Evolutionary conservation across 2,329 filamentous ascomycete species (phyloP), one percentile per base, ranked within the genome.

Genomic region (Pseudocercospora fijiensis): DNA sequence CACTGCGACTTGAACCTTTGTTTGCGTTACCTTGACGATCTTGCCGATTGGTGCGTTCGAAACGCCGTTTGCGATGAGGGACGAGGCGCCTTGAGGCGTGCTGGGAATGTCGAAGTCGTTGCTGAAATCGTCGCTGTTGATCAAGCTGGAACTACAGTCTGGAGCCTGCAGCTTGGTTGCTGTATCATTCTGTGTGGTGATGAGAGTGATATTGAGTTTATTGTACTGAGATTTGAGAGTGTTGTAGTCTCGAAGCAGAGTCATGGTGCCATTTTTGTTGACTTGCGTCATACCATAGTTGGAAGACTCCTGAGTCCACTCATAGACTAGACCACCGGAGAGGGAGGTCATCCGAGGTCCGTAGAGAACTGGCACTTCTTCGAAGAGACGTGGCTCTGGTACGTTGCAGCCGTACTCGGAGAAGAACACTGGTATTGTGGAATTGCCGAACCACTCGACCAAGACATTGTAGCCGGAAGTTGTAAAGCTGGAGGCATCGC

Each of bases 371-470:
- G 81, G 82, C 11, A 92, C 88, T 78, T 95, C 91, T 69, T 89
- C 88, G 79, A 92, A 95, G 71, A 87, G 78, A 70, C 91, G 89
- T 13, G 89, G 88, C n/a, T 79, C 75, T 13, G 87, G 85, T 41
- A 83, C 81, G 80, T 92, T 94, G 85, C 91, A 94, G 65, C 91
- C 91, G 71, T 87, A 88, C 74, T 95, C 91, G 67, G 88, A 91
- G 82, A 91, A 93, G 83, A 94, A 94, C 71, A 93, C 83, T 30
- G 90, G 90, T 41, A 92, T 84, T 16, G 87, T 85, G 43, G 84
- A 85, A 67, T 82, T 82, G 70, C 82, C 78, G 81, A 94, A 92
- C 75, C 87, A 85, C 1, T 79, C 75, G 55, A 90, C 86, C 37
- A 92, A 80, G 18, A 81, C 78, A 69, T 88, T 79, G 75, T 88